Base-by-base conservation (phyloP, 257 asterid species). In the Solanum chilense region DNA sequence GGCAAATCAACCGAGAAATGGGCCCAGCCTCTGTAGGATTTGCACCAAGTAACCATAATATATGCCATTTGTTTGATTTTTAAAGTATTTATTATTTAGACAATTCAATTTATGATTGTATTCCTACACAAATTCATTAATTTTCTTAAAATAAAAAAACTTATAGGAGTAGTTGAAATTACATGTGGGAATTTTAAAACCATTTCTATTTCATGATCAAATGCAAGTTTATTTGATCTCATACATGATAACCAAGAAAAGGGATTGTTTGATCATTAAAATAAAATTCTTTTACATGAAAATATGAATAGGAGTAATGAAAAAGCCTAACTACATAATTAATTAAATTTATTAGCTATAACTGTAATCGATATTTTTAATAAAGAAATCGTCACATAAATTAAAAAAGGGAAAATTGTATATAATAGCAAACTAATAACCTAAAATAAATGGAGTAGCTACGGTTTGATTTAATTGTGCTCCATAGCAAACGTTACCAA, bases 11-110 rank as follows among this genome's bases (percentile, higher is more conserved):
- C 39, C 42, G 29, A 80, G 7, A 45, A 49, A 47, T 80, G 68
- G 85, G 85, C 85, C 85, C 85, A 29, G 52, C 4, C 1, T 74
- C 47, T 37, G 29, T 74, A 74, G 23, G 76, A 56, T 41, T 83
- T 39, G 35, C 42, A 35, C 76, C 47, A 11, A 47, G 14, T 60
- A 60, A 35, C 74, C 39, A 33, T 6, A 20, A 1, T 60, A 56
- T 83, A 21, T 16, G 35, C 9, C 33, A 21, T 21, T 0, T 42
- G 70, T 21, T 10, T 7, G 16, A 29, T 81, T 21, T 29, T 9
- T 6, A 18, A 14, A 69, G 35, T 16, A 18, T 29, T 27, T 68
- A 68, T 5, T 13, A 1, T 68, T 27, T 68, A 27, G 13, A 25
- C 13, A 3, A 3, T 47, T 29, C 31, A 82, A 29, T 82, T 81